Evolutionary conservation across 1,284 basidiomycete species (phyloP).

Genomic region (Leccinum pachyderme): DNA sequence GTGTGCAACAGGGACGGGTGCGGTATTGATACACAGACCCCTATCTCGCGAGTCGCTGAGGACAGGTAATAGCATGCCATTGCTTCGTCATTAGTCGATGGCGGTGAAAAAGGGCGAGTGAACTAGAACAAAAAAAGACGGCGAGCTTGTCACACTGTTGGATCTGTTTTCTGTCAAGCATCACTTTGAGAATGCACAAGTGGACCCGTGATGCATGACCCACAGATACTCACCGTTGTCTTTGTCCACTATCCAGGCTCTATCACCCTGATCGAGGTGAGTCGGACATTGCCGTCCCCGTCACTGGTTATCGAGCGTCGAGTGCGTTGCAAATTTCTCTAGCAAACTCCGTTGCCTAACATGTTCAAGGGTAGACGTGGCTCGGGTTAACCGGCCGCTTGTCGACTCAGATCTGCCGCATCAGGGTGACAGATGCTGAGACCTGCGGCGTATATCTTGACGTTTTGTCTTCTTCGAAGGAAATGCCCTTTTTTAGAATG

Average conservation of each 20-base stretch:
- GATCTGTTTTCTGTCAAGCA: constrained; percentile 8
- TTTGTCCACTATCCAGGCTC: neutral
- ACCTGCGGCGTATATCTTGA: constrained; percentile 1
- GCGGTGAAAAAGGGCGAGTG: neutral
- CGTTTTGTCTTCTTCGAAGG: neutral
- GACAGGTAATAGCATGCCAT: neutral
- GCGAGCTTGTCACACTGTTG: constrained; percentile 1
- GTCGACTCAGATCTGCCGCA: neutral
- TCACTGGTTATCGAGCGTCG: neutral
- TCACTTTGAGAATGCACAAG: neutral
- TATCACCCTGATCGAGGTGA: neutral
- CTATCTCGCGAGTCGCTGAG: neutral
- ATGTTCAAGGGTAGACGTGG: neutral
- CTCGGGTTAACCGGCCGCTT: neutral
- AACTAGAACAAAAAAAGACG: neutral
- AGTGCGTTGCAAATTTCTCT: neutral
- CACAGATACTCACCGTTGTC: no score
- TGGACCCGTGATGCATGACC: no score
- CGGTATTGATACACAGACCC: neutral
- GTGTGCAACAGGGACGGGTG: neutral
- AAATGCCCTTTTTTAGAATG: neutral
- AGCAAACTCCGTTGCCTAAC: neutral
- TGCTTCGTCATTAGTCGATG: neutral
- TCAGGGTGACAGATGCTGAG: constrained; percentile 3
- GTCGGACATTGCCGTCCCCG: neutral